Evolutionary conservation across 1,139 yeast genomes (phyloP), one percentile per base, ranked within the genome.

Genomic region (Saccharomycopsis phalli): DNA sequence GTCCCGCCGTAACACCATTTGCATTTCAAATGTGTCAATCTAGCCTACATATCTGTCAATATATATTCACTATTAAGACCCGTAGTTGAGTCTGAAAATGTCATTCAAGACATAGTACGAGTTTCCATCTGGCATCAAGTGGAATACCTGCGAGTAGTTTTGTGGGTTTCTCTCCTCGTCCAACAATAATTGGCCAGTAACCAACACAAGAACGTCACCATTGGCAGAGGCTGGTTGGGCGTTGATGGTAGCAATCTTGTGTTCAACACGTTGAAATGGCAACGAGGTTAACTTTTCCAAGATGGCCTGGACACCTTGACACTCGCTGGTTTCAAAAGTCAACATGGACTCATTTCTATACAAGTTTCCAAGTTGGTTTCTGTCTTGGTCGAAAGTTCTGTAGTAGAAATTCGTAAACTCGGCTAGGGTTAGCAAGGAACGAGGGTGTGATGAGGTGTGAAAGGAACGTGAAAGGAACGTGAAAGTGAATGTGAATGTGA

Each of bases 331-430:
- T 67, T 93, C 98, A 57, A 91, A 91, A 36, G 98, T 91, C 65
- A 93, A 71, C 99, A 93, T 93, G 23, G 97, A 87, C 60, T 82
- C 88, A 47, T 84, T 95, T 61, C 98, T 81, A 78, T 91, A 91
- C 56, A 91, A 76, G 68, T 84, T 81, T 53, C 94, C 95, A 60
- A 91, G 76, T 63, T 84, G 93, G 47, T 86, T 63, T 71, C 98
- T 83, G 65, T 91, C 95, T 54, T 79, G 63, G 63, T 91, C 97
- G 59, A 91, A 91, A 65, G 86, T 94, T 62, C 84, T 82, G 76
- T 91, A 91, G 76, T 91, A 91, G 60, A 87, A 91, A 61, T 73
- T 80, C 59, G 95, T 84, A 69, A 88, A 88, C 65, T 87, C 94
- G 60, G 81, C 60, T 56, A 23, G 18, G n/a, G 39, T 38, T 35